phyloP scores from a whole-genome alignment of 768 basidiomycete species.

The Lanmaoa rubissima region DNA sequence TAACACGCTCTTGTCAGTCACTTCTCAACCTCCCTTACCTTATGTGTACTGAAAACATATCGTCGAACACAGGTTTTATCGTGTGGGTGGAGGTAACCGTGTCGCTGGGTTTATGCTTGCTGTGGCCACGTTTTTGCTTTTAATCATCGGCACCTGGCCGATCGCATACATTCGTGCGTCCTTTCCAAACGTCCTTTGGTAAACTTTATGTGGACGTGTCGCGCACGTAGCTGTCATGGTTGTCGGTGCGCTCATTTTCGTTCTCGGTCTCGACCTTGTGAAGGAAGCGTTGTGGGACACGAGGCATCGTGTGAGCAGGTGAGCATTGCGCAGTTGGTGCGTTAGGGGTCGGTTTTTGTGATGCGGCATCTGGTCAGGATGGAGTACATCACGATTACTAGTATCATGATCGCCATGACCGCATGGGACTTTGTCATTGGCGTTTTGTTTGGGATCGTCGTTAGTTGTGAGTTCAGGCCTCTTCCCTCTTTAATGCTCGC shows the following conservation, averaged over 20 bases:
- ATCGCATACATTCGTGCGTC: constrained; percentile 89
- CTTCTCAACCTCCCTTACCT: constrained; percentile 2
- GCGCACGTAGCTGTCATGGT: constrained; percentile 73
- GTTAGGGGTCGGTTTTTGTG: neutral
- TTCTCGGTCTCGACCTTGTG: constrained; percentile 89
- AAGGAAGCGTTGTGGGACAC: constrained; percentile 99
- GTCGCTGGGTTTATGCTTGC: constrained; percentile 86
- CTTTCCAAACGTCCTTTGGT: neutral
- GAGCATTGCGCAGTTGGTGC: constrained; percentile 23
- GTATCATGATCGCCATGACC: constrained; percentile 92
- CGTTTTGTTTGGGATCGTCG: constrained; percentile 86
- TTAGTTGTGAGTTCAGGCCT: constrained; percentile 63
- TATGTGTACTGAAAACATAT: neutral
- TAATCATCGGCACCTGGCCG: constrained; percentile 82
- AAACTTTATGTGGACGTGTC: neutral
- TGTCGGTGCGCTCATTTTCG: constrained; percentile 89
- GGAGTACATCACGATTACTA: constrained; percentile 80
- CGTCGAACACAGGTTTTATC: constrained; percentile 63
- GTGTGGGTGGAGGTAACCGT: constrained; percentile 85
- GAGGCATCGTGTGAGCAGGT: constrained; percentile 79
- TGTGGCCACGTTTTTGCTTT: constrained; percentile 61
- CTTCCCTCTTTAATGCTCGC: neutral
- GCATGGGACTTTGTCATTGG: constrained; percentile 93
- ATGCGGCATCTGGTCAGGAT: constrained; percentile 38
- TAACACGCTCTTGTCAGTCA: constrained; percentile 69